Conservation (phyloP, 2,329 filamentous ascomycete species). For the Ambrosiella cleistominuta region DNA sequence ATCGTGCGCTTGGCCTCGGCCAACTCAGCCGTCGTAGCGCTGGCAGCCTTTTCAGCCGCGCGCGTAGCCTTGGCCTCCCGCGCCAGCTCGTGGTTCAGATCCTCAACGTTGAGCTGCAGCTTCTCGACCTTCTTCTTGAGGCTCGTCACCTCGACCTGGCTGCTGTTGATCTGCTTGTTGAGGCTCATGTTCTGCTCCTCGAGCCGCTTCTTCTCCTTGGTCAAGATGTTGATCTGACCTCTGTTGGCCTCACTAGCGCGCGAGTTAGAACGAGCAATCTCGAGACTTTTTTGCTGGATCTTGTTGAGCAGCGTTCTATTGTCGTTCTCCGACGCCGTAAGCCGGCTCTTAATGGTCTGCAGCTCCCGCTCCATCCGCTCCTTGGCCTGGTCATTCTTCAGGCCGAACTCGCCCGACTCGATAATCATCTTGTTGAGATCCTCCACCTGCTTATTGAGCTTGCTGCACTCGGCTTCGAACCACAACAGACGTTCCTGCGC, state of each 20-base stretch:
- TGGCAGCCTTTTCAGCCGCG: constrained; percentile 76
- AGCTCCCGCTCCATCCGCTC: constrained; percentile 83
- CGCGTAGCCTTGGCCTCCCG: constrained; percentile 78
- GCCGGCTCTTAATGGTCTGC: constrained; percentile 72
- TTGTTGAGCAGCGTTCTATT: constrained; percentile 93
- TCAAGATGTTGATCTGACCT: constrained; percentile 55
- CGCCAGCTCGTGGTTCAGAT: constrained; percentile 80
- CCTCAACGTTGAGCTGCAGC: constrained; percentile 69
- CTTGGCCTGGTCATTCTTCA: constrained; percentile 85
- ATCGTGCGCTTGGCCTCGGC: constrained; percentile 78
- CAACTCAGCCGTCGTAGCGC: constrained; percentile 62
- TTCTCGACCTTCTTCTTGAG: constrained; percentile 93
- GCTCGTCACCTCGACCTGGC: constrained; percentile 64
- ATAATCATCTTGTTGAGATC: constrained; percentile 73
- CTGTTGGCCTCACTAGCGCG: constrained; percentile 71
- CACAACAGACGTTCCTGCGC: constrained; percentile 61
- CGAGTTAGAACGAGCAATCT: constrained; percentile 81
- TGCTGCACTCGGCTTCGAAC: constrained; percentile 61
- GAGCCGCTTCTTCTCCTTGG: constrained; percentile 63
- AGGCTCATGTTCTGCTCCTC: constrained; percentile 73
- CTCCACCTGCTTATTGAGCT: constrained; percentile 64
- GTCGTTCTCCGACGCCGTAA: constrained; percentile 88
- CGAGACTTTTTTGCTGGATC: constrained; percentile 88
- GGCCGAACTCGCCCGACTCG: constrained; percentile 73
- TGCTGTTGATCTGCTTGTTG: constrained; percentile 68